Conservation (phyloP, 2,329 filamentous ascomycete species). For the Graphium sp. region DNA sequence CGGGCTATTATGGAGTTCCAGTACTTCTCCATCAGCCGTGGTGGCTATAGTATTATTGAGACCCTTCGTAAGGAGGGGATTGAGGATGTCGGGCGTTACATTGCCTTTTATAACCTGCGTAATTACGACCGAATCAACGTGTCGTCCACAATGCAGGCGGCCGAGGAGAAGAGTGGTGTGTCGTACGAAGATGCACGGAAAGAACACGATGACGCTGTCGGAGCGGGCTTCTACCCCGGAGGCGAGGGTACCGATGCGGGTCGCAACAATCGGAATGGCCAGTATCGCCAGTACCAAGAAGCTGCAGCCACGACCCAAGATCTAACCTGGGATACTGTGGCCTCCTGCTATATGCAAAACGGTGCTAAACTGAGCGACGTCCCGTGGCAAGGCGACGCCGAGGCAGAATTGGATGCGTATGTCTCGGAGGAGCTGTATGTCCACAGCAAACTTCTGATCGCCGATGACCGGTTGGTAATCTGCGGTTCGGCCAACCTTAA, state of each 20-base stretch:
- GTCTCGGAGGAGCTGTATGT: conserved; percentile 47
- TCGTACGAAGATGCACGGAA: conserved; percentile 49
- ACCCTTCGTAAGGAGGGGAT: conserved; percentile 51
- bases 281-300: conserved; percentile 57
- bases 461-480: conserved; percentile 67
- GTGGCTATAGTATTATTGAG: conserved; percentile 64
- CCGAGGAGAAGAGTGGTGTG: conserved; percentile 47
- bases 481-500: conserved; percentile 52
- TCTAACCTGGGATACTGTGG: conserved; percentile 56
- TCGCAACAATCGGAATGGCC: conserved; percentile 20
- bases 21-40: conserved; percentile 63
- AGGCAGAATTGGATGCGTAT: conserved; percentile 41
- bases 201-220: conserved; percentile 43
- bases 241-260: conserved; percentile 15
- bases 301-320: conserved; percentile 39
- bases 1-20: conserved; percentile 82
- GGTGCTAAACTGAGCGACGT: conserved; percentile 49
- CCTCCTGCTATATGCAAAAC: conserved; percentile 67
- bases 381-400: conserved; percentile 36
- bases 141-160: conserved; percentile 40
- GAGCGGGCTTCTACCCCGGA: conserved; percentile 22
- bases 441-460: conserved; percentile 58
- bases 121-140: conserved; percentile 74
- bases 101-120: conserved; percentile 71
- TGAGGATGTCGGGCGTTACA: conserved; percentile 51